These are phyloP conservation scores for Phytomonas sp. DNA, from an alignment of 208 protist genomes.

Conservation along the genomic window DNA sequence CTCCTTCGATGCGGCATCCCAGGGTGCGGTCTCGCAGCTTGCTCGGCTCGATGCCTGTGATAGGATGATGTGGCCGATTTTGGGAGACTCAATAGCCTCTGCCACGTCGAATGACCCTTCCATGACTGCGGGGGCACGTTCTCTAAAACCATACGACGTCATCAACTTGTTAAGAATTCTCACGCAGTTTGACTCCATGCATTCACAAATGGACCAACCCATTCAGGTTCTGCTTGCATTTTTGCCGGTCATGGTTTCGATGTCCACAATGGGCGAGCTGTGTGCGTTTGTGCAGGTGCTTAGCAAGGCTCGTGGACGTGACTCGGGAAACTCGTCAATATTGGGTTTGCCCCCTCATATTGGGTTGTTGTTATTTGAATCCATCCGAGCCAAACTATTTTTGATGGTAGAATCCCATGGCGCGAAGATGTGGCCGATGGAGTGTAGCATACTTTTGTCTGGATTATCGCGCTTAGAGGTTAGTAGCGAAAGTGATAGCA, in stretches of 20 bases:
- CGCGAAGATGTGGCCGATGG: conserved; percentile 37
- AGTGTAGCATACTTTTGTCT: conserved; percentile 49
- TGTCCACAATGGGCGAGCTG: conserved; percentile 31
- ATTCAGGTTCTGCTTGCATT: background rate
- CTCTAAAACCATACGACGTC: background rate
- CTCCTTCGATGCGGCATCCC: background rate
- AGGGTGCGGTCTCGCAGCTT: background rate
- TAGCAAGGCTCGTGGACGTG: conserved; percentile 18
- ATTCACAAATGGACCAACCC: background rate
- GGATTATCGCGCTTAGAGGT: conserved; percentile 43
- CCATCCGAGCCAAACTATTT: conserved; percentile 46
- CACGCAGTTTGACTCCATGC: background rate
- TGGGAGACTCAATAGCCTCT: background rate
- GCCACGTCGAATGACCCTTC: background rate
- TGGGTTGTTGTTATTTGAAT: conserved; percentile 26
- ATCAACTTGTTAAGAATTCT: background rate
- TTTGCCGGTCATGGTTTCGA: background rate
- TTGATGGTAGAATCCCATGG: conserved; percentile 30
- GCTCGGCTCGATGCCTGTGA: background rate
- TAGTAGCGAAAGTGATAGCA: background rate
- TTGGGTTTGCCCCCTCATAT: conserved; percentile 13
- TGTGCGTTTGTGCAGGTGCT: conserved; percentile 34
- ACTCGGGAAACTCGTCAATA: conserved; percentile 5
- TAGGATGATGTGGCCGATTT: background rate
- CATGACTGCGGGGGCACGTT: background rate